phyloP scores from a whole-genome alignment of 352 stramenopile genomes.

The Phytopythium oedochilum region DNA sequence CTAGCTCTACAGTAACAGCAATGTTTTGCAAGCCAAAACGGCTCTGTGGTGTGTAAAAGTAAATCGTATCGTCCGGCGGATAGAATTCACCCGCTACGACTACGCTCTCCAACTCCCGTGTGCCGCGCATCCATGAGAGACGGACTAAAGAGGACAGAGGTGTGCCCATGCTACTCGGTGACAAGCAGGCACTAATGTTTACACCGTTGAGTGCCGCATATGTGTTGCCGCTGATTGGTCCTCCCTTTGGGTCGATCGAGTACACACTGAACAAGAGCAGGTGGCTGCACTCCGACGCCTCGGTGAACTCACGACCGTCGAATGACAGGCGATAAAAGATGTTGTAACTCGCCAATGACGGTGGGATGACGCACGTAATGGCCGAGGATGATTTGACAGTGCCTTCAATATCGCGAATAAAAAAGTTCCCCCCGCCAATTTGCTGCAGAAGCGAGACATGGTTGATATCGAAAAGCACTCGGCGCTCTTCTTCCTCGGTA shows the following conservation, averaged over 20 bases:
- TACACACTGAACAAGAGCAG: slow-evolving; percentile 56
- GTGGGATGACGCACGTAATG: slow-evolving; percentile 35
- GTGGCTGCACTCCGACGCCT: slow-evolving; percentile 21
- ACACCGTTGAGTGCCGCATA: slow-evolving; percentile 56
- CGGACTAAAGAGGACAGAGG: slow-evolving; percentile 28
- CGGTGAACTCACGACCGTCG: slow-evolving; percentile 34
- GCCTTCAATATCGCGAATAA: slow-evolving; percentile 38
- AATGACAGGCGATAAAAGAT: slow-evolving; percentile 65
- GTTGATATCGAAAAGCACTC: slow-evolving; percentile 32
- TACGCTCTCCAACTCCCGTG: slow-evolving; percentile 56
- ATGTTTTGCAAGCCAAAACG: slow-evolving; percentile 74
- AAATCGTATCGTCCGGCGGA: slow-evolving; percentile 49
- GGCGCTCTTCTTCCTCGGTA: slow-evolving; percentile 18
- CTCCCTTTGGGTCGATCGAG: slow-evolving; percentile 42
- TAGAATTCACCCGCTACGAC: slow-evolving; percentile 57
- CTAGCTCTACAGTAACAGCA: slow-evolving; percentile 45
- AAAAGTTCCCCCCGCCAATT: slow-evolving; percentile 23
- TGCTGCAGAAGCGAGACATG: slow-evolving; percentile 15
- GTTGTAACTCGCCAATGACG: slow-evolving; percentile 50
- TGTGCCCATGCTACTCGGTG: slow-evolving; percentile 3
- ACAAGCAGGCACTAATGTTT: slow-evolving; percentile 55
- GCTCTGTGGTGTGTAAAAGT: slow-evolving; percentile 76
- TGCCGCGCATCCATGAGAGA: slow-evolving; percentile 52
- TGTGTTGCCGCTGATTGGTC: slow-evolving; percentile 65
- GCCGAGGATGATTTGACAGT: slow-evolving; percentile 31